phyloP scores from a whole-genome alignment of 106 monocot species.

The Narthecium ossifragum region DNA sequence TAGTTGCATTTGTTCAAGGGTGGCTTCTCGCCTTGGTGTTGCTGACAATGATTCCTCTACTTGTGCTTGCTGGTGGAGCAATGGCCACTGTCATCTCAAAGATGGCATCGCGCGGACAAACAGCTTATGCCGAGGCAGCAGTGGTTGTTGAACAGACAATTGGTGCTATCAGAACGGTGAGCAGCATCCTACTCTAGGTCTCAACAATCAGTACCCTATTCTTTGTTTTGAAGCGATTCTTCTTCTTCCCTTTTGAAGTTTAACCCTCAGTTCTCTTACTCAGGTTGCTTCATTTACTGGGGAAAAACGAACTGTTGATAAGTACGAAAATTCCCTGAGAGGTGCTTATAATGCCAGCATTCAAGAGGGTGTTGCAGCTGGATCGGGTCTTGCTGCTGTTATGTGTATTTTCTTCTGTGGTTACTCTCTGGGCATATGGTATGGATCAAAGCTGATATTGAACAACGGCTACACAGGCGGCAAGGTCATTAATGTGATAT shows the following conservation, averaged over 20 bases:
- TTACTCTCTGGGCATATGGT: constrained; percentile 24
- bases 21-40: constrained; percentile 86
- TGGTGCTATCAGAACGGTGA: constrained; percentile 72
- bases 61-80: constrained; percentile 46
- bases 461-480: constrained; percentile 22
- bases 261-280: background rate
- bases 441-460: constrained; percentile 22
- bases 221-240: background rate
- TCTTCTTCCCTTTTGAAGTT: background rate
- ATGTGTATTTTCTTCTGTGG: constrained; percentile 22
- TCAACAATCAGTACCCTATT: too few relatives aligned
- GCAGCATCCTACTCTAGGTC: background rate
- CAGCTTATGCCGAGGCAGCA: constrained; percentile 56
- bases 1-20: constrained; percentile 61
- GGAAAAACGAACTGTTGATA: constrained; percentile 19
- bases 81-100: constrained; percentile 40
- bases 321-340: constrained; percentile 15
- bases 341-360: constrained; percentile 16
- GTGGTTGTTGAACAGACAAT: constrained; percentile 66
- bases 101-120: constrained; percentile 50
- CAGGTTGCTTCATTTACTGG: constrained; percentile 42
- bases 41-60: constrained; percentile 51
- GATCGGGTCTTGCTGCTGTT: constrained; percentile 14
- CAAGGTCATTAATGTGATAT: constrained; percentile 18
- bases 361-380: constrained; percentile 27